A percentile compares a stretch with the other conserved stretches of the same genome.
phyloP scores from a whole-genome alignment of 108 stramenopile species.

The Chaetoceros muelleri region DNA sequence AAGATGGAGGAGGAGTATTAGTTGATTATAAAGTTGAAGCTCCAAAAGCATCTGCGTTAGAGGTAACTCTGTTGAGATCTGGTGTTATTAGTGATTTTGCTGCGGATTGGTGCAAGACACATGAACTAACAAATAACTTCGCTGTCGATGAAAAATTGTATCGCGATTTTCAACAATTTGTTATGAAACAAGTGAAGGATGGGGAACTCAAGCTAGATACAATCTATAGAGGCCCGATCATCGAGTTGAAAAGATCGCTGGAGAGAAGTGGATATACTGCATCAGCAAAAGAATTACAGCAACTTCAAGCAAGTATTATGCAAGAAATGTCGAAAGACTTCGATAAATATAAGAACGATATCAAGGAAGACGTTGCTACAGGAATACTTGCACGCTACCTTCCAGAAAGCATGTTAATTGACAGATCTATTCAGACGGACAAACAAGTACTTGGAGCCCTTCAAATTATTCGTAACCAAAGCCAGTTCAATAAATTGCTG shows the following conservation, averaged over 20 bases:
- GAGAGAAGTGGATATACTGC: conserved; percentile 56
- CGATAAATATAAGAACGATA: conserved; percentile 67
- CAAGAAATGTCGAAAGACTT: conserved; percentile 73
- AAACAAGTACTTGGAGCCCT: conserved; percentile 56
- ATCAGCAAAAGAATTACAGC: conserved; percentile 50
- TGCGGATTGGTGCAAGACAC: conserved; percentile 62
- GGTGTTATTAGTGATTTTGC: conserved; percentile 76
- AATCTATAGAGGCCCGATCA: conserved; percentile 47
- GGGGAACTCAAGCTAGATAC: conserved; percentile 71
- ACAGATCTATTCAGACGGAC: conserved; percentile 46
- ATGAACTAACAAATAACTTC: conserved; percentile 64
- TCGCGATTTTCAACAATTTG: conserved; percentile 61
- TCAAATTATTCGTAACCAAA: conserved; percentile 44
- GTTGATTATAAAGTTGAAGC: conserved; percentile 85
- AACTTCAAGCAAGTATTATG: conserved; percentile 48
- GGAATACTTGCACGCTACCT: conserved; percentile 70
- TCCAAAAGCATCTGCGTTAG: conserved; percentile 70
- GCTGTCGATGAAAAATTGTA: conserved; percentile 66
- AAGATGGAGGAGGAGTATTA: conserved; percentile 89
- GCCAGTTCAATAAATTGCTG: conserved; percentile 53
- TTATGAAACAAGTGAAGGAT: conserved; percentile 40
- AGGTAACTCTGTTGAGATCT: conserved; percentile 71
- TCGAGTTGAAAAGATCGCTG: conserved; percentile 57
- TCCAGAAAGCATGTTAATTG: conserved; percentile 79
- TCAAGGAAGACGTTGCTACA: conserved; percentile 75